Evolutionary conservation across 139 green algal species (phyloP), one percentile per base, ranked within the genome.

Genomic region (Chlorella sp.): DNA sequence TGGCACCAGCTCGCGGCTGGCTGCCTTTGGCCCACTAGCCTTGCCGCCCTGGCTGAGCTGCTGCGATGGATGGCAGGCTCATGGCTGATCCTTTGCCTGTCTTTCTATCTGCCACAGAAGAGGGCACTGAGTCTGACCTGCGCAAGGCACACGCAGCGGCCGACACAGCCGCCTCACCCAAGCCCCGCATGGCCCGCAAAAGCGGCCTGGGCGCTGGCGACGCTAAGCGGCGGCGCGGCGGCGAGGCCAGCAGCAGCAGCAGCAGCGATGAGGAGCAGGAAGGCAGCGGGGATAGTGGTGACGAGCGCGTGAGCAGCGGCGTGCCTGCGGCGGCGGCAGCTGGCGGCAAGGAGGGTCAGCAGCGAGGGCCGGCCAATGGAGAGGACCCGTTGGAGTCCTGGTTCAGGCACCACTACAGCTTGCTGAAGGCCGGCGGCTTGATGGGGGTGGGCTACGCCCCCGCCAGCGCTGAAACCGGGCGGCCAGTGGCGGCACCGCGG

Each of bases 81-180:
- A n/a, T n/a, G n/a, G n/a, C n/a, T n/a, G n/a, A n/a, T n/a, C n/a
- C 9, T 28, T 56, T n/a, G 7, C 11, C 28, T 79, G 1, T 12
- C 26, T n/a, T 13, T 39, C 44, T 51, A n/a, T n/a, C n/a, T 9
- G 44, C 44, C 44, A 34, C 75, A 82, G 75, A 72, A 26, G 75
- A 82, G 1, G 75, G 75, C 21, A 71, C 56, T 9, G 75, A 82
- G 57, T 82, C 75, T 6, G 56, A 82, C 18, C 75, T 60, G 4
- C 57, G 34, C n/a, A 71, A 39, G 26, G 34, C 32, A 3, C 34
- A 20, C 13, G 74, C 74, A 26, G 74, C 74, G 4, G 75, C 70
- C 5, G 75, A 82, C 75, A 82, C 75, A 17, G 75, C 75, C 2
- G 75, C 75, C 34, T 82, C 75, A 3, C 75, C 75, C 25, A 55